A percentile compares a stretch with the other conserved stretches of the same genome.
These are phyloP conservation scores for Pseudogymnoascus destructans DNA, from an alignment of 2,329 filamentous ascomycete genomes.

Conservation along the genomic window DNA sequence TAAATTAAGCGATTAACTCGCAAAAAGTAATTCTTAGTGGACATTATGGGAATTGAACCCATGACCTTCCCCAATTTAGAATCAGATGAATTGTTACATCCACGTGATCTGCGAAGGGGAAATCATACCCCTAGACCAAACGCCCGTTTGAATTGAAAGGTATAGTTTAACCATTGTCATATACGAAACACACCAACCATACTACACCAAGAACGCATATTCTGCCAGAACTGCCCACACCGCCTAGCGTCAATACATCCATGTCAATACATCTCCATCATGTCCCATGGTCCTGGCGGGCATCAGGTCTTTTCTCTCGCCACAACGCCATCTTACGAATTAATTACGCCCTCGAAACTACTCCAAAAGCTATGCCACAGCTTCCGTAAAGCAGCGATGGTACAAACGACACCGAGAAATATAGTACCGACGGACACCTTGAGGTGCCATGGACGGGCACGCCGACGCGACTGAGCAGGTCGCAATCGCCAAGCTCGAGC, in stretches of 20 bases:
- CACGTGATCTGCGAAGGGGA: neutral
- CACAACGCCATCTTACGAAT: neutral
- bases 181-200: too few species aligned
- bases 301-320: too few species aligned
- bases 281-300: too few species aligned
- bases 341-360: neutral
- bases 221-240: neutral
- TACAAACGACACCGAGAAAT: neutral
- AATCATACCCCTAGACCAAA: conserved; percentile 8
- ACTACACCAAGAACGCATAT: too few species aligned
- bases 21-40: neutral
- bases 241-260: neutral
- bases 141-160: conserved; percentile 3
- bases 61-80: neutral
- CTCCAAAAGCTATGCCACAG: neutral
- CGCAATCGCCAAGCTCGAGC: conserved; percentile 43
- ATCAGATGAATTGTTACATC: neutral
- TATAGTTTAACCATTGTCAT: too few species aligned
- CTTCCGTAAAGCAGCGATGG: conserved; percentile 8
- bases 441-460: conserved; percentile 14
- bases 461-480: conserved; percentile 27
- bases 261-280: too few species aligned
- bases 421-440: conserved; percentile 7
- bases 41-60: conserved; percentile 7
- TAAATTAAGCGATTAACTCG: too few species aligned